A percentile compares a stretch with the other conserved stretches of the same genome.
Evolutionary conservation across 768 basidiomycete genomes (phyloP).

Genomic region (Auriculariales sp.): DNA sequence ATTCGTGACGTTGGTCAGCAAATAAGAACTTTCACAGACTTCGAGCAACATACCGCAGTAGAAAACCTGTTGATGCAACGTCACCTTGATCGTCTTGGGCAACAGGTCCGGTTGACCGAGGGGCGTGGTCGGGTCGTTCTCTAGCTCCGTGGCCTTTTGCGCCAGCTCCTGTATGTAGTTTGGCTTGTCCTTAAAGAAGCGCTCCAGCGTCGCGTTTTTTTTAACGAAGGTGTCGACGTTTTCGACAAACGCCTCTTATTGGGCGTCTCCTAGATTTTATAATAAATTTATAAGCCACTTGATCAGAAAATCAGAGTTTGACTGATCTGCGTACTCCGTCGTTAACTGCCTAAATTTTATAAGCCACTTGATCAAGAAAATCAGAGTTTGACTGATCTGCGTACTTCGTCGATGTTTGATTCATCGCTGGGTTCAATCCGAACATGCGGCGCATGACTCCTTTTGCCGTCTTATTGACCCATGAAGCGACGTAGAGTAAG

Average conservation of each 20-base stretch:
- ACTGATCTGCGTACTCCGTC: neutral
- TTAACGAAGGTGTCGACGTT: neutral
- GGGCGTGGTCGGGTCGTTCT: conserved; percentile 2
- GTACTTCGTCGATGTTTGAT: neutral
- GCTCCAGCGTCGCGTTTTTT: neutral
- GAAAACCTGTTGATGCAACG: conserved; percentile 10
- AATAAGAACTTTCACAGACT: neutral
- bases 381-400: neutral
- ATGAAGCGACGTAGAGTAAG: neutral
- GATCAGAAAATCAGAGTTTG: neutral
- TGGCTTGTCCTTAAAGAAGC: neutral
- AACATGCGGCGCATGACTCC: neutral
- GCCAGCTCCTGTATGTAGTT: conserved; percentile 1
- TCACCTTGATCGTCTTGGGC: conserved; percentile 13
- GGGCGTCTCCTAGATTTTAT: too few relatives aligned
- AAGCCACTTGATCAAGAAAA: neutral
- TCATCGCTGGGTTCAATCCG: neutral
- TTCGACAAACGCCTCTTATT: neutral
- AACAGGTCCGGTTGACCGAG: conserved; percentile 3
- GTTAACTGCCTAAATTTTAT: neutral
- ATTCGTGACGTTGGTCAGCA: too few relatives aligned
- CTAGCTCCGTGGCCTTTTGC: conserved; percentile 5
- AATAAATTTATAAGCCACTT: neutral
- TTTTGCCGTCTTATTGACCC: neutral
- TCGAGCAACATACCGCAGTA: conserved; percentile 3